phyloP scores from a whole-genome alignment of 441 rosid genomes.

The Melastoma candidum region DNA sequence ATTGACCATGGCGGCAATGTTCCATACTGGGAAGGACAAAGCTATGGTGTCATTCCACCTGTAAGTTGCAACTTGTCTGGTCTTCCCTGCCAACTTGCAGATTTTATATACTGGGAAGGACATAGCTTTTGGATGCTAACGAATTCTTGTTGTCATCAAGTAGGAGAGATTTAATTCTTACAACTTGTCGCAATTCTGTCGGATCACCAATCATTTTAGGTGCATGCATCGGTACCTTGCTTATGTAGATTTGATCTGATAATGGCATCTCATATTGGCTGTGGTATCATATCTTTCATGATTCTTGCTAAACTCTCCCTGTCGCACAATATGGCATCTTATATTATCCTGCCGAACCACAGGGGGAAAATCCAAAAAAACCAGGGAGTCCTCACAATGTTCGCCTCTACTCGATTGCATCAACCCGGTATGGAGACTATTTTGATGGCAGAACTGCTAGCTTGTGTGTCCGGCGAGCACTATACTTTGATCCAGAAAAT shows the following conservation, averaged over 20 bases:
- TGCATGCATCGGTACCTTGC: too few species aligned
- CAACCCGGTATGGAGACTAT: constrained; percentile 84
- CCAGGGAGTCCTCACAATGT: constrained; percentile 79
- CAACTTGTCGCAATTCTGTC: too few species aligned
- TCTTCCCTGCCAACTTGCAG: not conserved
- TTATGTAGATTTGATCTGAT: too few species aligned
- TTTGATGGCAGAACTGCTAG: constrained; percentile 87
- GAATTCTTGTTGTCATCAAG: too few species aligned
- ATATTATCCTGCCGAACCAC: not conserved
- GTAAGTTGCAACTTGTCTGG: constrained; percentile 37
- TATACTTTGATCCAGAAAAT: constrained; percentile 79
- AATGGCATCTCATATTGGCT: too few species aligned
- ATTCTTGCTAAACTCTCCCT: too few species aligned
- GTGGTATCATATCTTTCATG: too few species aligned
- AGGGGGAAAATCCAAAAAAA: constrained; percentile 98
- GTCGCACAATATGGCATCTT: too few species aligned
- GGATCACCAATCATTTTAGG: too few species aligned
- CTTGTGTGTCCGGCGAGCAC: constrained; percentile 95
- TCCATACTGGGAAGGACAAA: constrained; percentile 99
- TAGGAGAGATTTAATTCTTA: too few species aligned
- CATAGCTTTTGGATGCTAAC: too few species aligned
- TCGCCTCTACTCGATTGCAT: constrained; percentile 92
- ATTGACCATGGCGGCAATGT: constrained; percentile 87
- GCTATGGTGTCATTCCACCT: constrained; percentile 96
- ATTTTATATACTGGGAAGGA: too few species aligned